These are phyloP conservation scores for Linnemannia elongata DNA, from an alignment of 192 early-diverging fungal genomes.

Conservation along the genomic window DNA sequence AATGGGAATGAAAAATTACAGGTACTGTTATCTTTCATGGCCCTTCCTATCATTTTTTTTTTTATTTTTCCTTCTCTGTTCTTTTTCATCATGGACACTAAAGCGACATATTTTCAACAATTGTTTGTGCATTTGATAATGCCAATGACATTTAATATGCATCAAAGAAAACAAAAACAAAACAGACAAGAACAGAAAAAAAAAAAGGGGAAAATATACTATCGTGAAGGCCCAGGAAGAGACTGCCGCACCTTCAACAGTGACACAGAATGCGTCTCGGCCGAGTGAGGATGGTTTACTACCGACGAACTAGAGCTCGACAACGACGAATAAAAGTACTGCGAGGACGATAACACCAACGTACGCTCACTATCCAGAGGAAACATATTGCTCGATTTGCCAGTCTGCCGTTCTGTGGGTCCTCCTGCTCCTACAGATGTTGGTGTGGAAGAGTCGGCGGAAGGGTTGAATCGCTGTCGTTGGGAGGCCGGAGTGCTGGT, in stretches of 20 bases:
- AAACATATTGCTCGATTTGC: conserved; percentile 14
- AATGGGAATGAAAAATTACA: too few relatives aligned
- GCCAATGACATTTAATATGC: too few relatives aligned
- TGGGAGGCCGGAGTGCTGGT: background rate
- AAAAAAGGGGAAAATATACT: background rate
- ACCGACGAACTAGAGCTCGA: background rate
- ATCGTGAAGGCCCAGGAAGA: background rate
- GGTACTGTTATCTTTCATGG: too few relatives aligned
- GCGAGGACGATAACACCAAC: conserved; percentile 10
- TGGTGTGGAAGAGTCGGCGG: background rate
- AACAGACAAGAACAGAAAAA: too few relatives aligned
- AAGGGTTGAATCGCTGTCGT: background rate
- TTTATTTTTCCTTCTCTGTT: too few relatives aligned
- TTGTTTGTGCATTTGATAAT: too few relatives aligned
- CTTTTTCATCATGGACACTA: too few relatives aligned
- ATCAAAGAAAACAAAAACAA: too few relatives aligned
- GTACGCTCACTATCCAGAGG: conserved; percentile 12
- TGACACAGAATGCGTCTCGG: conserved; percentile 14
- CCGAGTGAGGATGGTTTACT: background rate
- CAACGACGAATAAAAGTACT: conserved; percentile 7
- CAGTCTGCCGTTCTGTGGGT: background rate
- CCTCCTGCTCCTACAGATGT: background rate
- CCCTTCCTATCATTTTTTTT: too few relatives aligned
- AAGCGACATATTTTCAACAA: too few relatives aligned
- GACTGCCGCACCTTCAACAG: background rate